These are phyloP conservation scores for Pythium graminicola DNA, from an alignment of 352 stramenopile species.

Conservation along the genomic window DNA sequence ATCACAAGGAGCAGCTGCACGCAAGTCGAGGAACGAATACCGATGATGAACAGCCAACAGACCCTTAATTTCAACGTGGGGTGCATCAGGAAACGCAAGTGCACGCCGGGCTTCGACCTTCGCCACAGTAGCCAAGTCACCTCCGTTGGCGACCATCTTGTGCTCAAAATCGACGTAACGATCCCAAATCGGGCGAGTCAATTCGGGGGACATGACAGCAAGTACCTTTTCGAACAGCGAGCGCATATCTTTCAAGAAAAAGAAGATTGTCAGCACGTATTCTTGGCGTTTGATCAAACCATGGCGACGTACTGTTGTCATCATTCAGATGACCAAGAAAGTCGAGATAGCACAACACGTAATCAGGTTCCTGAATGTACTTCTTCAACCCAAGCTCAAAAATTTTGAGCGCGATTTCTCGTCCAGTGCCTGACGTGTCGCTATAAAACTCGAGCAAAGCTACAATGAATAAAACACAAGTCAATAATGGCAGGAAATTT, in stretches of 20 bases:
- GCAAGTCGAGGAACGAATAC: conserved; percentile 77
- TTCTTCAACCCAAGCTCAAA: conserved; percentile 86
- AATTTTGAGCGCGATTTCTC: conserved; percentile 85
- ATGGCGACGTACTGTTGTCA: conserved; percentile 71
- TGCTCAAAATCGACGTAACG: conserved; percentile 84
- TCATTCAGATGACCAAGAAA: conserved; percentile 84
- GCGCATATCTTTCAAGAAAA: conserved; percentile 60
- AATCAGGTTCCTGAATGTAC: conserved; percentile 81
- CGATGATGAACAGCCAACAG: conserved; percentile 70
- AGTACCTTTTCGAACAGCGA: conserved; percentile 86
- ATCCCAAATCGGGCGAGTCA: conserved; percentile 80
- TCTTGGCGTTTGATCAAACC: neutral
- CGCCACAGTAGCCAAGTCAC: conserved; percentile 73
- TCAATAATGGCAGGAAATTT: too few species aligned
- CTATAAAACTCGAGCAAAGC: conserved; percentile 84
- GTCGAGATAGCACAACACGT: conserved; percentile 80
- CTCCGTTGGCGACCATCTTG: conserved; percentile 78
- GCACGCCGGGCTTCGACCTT: conserved; percentile 78
- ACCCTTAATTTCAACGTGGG: conserved; percentile 77
- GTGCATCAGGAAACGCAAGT: conserved; percentile 65
- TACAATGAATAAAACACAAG: too few species aligned
- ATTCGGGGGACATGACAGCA: conserved; percentile 73
- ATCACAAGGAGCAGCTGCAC: conserved; percentile 46
- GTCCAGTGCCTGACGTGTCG: conserved; percentile 69
- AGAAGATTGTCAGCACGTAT: neutral